These are phyloP conservation scores for Poa pratensis DNA, from an alignment of 176 grass and related monocot species.

Conservation along the genomic window DNA sequence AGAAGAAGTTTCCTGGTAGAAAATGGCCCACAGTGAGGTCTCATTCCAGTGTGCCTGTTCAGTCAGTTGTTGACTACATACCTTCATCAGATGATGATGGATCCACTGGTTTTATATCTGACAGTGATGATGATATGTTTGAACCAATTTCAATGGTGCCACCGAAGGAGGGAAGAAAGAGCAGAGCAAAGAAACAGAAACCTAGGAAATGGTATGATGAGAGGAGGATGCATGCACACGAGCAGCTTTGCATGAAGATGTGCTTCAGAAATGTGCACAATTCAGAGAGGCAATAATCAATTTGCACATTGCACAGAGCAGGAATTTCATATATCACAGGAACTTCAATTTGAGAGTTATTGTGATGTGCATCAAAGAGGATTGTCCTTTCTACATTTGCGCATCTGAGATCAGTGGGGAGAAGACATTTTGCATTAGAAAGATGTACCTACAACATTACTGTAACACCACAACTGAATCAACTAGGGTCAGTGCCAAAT, in stretches of 20 bases:
- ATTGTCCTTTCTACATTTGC: too few relatives aligned
- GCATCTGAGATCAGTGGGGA: too few relatives aligned
- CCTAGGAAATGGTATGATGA: neutral
- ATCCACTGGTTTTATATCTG: too few relatives aligned
- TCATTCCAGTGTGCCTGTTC: neutral
- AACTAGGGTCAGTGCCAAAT: neutral
- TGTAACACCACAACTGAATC: neutral
- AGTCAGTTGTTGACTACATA: too few relatives aligned
- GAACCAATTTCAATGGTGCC: neutral
- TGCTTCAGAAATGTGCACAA: neutral
- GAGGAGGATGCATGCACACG: neutral
- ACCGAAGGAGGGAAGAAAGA: neutral
- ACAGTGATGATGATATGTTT: too few relatives aligned
- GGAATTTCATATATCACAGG: neutral
- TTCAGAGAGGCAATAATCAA: neutral
- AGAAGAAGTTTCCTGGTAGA: neutral
- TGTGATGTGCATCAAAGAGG: too few relatives aligned
- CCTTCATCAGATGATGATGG: too few relatives aligned
- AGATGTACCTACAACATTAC: neutral
- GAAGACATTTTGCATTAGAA: neutral
- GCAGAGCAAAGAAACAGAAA: neutral
- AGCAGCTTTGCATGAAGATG: too few relatives aligned
- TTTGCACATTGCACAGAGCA: neutral
- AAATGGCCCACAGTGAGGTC: neutral
- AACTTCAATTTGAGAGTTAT: neutral